A percentile compares a stretch with the other conserved stretches of the same genome.
These are phyloP conservation scores for Wolfiporia cocos DNA, from an alignment of 1,284 basidiomycete genomes.

Conservation along the genomic window DNA sequence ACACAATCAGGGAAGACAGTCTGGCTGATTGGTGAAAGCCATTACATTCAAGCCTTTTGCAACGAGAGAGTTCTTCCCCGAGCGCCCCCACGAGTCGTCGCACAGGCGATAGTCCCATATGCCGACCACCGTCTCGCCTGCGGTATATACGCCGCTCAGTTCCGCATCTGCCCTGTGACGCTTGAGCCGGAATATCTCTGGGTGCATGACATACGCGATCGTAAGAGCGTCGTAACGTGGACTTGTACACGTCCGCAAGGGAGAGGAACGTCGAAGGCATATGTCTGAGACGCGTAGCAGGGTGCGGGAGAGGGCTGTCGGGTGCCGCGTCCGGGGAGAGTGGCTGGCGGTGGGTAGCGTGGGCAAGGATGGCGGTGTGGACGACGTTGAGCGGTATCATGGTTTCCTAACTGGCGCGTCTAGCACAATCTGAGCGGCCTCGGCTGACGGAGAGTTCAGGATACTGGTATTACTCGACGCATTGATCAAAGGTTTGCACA, in stretches of 20 bases:
- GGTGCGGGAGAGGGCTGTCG: slow-evolving; percentile 26
- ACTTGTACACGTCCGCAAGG: slow-evolving; percentile 59
- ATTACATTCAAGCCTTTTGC: slow-evolving; percentile 60
- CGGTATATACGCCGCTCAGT: slow-evolving; percentile 51
- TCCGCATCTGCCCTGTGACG: slow-evolving; percentile 77
- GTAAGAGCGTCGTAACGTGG: slow-evolving; percentile 79
- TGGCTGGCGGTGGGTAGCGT: slow-evolving; percentile 42
- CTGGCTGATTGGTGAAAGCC: no score
- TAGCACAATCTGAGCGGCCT: slow-evolving; percentile 77
- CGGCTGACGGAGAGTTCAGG: slow-evolving; percentile 37
- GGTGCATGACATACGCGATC: slow-evolving; percentile 62
- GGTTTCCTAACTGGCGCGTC: slow-evolving; percentile 43
- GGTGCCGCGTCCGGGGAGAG: slow-evolving; percentile 31
- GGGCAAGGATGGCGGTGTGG: slow-evolving; percentile 71
- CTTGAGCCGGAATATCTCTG: slow-evolving; percentile 52
- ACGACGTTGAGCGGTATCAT: slow-evolving; percentile 86
- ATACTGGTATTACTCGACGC: not conserved
- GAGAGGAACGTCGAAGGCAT: slow-evolving; percentile 67
- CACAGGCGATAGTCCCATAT: slow-evolving; percentile 53
- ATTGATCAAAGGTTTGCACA: not conserved
- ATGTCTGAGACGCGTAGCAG: slow-evolving; percentile 56
- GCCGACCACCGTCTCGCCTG: slow-evolving; percentile 75
- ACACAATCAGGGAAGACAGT: not conserved
- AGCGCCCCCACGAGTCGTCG: slow-evolving; percentile 59
- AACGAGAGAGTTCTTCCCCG: slow-evolving; percentile 70